Conservation (phyloP, 805 yeast genomes). For the Teunomyces gatunensis region DNA sequence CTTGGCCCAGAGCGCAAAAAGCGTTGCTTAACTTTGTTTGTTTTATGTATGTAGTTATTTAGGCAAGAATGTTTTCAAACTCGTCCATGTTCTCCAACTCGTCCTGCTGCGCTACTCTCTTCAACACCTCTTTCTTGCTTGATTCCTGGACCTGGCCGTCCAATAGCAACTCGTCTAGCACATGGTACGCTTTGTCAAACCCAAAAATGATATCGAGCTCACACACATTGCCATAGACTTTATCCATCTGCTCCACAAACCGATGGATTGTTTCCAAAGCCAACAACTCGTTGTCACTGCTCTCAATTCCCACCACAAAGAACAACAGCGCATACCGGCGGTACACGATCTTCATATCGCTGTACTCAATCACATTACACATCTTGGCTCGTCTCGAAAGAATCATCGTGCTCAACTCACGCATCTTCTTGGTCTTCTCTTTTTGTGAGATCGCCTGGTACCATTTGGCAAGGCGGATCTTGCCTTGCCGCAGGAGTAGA, state of each 20-base stretch:
- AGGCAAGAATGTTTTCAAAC: constrained; percentile 39
- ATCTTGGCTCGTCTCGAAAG: constrained; percentile 85
- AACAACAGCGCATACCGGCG: constrained; percentile 91
- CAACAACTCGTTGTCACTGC: constrained; percentile 80
- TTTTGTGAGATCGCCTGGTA: constrained; percentile 78
- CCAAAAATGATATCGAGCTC: constrained; percentile 96
- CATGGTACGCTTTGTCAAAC: constrained; percentile 89
- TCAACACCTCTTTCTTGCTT: constrained; percentile 73
- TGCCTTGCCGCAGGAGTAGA: constrained; percentile 90
- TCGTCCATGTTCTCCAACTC: constrained; percentile 79
- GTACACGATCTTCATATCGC: constrained; percentile 81
- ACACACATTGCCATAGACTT: constrained; percentile 91
- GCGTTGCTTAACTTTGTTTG: constrained; percentile 4
- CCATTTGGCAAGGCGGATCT: constrained; percentile 92
- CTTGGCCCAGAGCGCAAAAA: constrained; percentile 11
- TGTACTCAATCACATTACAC: constrained; percentile 92
- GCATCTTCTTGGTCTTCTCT: constrained; percentile 78
- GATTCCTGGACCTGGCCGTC: constrained; percentile 89
- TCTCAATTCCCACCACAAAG: constrained; percentile 82
- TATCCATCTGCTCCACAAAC: constrained; percentile 96
- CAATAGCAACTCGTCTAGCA: constrained; percentile 82
- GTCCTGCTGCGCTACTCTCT: constrained; percentile 80
- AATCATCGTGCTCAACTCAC: constrained; percentile 83
- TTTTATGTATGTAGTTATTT: neutral
- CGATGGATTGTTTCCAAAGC: constrained; percentile 87